A percentile compares a stretch with the other conserved stretches of the same genome.
Conservation (phyloP, 768 basidiomycete species). For the Russula vinacea region DNA sequence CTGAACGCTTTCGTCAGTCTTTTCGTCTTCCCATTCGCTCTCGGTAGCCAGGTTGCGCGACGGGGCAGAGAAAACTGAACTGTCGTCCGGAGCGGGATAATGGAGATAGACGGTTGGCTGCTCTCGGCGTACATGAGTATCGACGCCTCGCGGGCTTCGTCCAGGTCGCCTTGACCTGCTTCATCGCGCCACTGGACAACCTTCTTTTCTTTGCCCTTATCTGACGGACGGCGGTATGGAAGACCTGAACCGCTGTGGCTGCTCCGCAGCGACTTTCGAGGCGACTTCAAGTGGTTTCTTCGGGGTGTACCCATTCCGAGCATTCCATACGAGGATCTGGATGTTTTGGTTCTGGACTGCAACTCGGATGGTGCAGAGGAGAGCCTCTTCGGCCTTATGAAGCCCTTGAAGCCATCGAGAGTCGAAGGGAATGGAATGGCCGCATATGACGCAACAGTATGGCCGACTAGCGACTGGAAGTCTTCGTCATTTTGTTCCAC, state of each 20-base stretch:
- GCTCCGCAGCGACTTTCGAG: constrained; percentile 34
- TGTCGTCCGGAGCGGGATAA: constrained; percentile 41
- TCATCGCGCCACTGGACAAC: constrained; percentile 87
- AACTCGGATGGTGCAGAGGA: constrained; percentile 48
- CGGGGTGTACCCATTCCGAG: constrained; percentile 43
- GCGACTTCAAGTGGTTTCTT: constrained; percentile 38
- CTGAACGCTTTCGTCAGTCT: constrained; percentile 72
- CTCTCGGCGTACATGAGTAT: constrained; percentile 23
- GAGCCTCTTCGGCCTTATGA: constrained; percentile 45
- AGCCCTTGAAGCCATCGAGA: constrained; percentile 52
- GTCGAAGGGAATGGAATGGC: constrained; percentile 36
- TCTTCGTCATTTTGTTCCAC: constrained; percentile 67
- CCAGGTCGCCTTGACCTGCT: constrained; percentile 75
- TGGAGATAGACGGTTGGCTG: constrained; percentile 33
- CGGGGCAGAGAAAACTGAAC: constrained; percentile 40
- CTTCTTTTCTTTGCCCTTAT: constrained; percentile 58
- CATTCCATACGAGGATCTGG: constrained; percentile 42
- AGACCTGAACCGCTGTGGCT: constrained; percentile 47
- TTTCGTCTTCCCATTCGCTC: constrained; percentile 90
- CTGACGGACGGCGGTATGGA: constrained; percentile 61
- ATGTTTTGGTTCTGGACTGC: constrained; percentile 40
- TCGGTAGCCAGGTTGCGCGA: constrained; percentile 49
- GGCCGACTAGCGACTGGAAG: constrained; percentile 64
- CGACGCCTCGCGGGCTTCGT: constrained; percentile 49
- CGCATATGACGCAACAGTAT: constrained; percentile 60